phyloP scores from a whole-genome alignment of 495 filamentous ascomycete species.

The Hyaloscypha variabilis region DNA sequence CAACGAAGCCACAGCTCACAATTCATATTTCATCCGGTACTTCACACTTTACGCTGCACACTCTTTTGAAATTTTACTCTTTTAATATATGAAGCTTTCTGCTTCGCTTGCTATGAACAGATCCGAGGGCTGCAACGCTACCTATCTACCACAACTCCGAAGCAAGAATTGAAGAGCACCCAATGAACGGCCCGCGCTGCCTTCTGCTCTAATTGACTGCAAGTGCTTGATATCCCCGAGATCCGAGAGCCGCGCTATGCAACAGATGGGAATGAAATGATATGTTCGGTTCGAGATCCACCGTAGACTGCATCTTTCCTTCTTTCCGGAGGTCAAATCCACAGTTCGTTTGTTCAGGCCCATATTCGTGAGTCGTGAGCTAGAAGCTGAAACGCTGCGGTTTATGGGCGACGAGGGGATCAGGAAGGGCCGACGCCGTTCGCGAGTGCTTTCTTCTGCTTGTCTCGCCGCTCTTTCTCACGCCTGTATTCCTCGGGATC shows the following conservation, averaged over 20 bases:
- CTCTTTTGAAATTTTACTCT: not conserved
- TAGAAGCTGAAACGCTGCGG: not conserved
- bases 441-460: constrained; percentile 8
- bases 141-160: not conserved
- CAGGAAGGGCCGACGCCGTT: constrained; percentile 2
- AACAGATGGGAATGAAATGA: not conserved
- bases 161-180: not conserved
- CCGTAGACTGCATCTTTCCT: no score
- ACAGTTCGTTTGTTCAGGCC: not conserved
- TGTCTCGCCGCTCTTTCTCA: constrained; percentile 24
- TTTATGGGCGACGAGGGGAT: not conserved
- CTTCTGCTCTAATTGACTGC: not conserved
- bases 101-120: not conserved
- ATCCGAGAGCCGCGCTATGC: not conserved
- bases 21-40: not conserved
- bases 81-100: not conserved
- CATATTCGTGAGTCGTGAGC: not conserved
- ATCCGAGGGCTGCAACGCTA: not conserved
- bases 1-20: no score
- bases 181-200: not conserved
- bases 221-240: not conserved
- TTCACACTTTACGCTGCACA: not conserved
- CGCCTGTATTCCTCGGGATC: constrained; percentile 29
- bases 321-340: not conserved
- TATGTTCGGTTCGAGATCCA: not conserved